phyloP scores from a whole-genome alignment of 495 filamentous ascomycete genomes.

The Cudoniella acicularis region DNA sequence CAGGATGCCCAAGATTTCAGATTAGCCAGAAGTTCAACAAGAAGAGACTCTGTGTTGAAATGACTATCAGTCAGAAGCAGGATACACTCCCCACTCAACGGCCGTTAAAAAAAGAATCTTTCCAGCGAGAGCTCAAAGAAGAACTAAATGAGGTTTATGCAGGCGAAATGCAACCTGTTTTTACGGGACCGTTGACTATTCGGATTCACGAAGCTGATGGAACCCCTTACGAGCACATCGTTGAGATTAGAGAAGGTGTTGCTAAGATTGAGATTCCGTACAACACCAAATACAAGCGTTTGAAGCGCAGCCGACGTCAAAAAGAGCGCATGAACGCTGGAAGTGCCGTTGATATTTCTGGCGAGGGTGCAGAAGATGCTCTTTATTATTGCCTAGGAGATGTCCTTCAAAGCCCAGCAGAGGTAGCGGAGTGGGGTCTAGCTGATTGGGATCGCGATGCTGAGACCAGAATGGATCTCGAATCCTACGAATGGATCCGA shows the following conservation, averaged over 20 bases:
- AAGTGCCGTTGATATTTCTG: slow-evolving; percentile 53
- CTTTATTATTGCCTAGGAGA: slow-evolving; percentile 91
- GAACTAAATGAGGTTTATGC: slow-evolving; percentile 66
- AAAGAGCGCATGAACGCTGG: slow-evolving; percentile 69
- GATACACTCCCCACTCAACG: slow-evolving; percentile 27
- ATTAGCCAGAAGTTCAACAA: slow-evolving; percentile 93
- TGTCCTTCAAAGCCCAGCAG: slow-evolving; percentile 77
- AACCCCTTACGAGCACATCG: slow-evolving; percentile 97
- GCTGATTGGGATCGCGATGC: slow-evolving; percentile 83
- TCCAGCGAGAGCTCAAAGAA: slow-evolving; percentile 81
- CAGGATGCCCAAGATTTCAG: slow-evolving; percentile 82
- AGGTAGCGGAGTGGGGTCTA: slow-evolving; percentile 78
- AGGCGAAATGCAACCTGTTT: slow-evolving; percentile 67
- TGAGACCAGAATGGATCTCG: slow-evolving; percentile 85
- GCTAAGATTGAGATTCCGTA: slow-evolving; percentile 92
- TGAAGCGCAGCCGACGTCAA: slow-evolving; percentile 87
- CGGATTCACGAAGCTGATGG: slow-evolving; percentile 98
- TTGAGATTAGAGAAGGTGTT: slow-evolving; percentile 82
- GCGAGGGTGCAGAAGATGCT: slow-evolving; percentile 76
- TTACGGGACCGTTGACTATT: slow-evolving; percentile 95
- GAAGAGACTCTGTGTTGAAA: slow-evolving; percentile 92
- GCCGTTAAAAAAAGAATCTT: slow-evolving; percentile 54
- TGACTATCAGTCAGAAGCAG: slow-evolving; percentile 83
- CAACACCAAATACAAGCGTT: slow-evolving; percentile 97
- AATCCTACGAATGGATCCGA: slow-evolving; percentile 97